Percentiles rank a stretch among this genome's conserved stretches.
Conservation (phyloP, 2,329 filamentous ascomycete genomes). For the Paecilomyces sp. region DNA sequence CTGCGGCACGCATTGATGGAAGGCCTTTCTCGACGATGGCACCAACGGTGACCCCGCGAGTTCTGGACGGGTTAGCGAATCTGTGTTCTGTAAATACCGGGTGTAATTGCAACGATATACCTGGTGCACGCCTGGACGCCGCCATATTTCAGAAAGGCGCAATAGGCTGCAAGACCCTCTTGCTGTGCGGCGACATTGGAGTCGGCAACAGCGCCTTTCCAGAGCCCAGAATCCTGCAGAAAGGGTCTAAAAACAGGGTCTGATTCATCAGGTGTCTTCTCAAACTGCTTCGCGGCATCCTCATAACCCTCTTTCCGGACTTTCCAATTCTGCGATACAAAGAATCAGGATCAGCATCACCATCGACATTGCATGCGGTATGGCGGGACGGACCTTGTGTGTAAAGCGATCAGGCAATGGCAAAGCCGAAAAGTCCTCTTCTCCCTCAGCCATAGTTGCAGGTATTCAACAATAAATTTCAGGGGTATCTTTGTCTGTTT, state of each 20-base stretch:
- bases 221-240: conserved; percentile 71
- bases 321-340: conserved; percentile 69
- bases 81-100: background rate
- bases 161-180: conserved; percentile 80
- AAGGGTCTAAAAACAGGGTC: conserved; percentile 85
- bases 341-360: conserved; percentile 17
- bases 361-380: background rate
- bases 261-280: conserved; percentile 73
- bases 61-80: conserved; percentile 39
- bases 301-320: conserved; percentile 93
- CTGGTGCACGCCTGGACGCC: conserved; percentile 70
- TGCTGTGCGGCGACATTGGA: conserved; percentile 96
- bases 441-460: conserved; percentile 33
- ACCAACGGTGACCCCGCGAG: conserved; percentile 65
- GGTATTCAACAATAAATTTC: background rate
- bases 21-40: conserved; percentile 89
- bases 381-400: conserved; percentile 28
- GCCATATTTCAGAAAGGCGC: conserved; percentile 86
- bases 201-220: conserved; percentile 88
- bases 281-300: conserved; percentile 81
- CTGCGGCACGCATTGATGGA: conserved; percentile 76
- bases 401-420: conserved; percentile 35
- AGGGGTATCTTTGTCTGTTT: background rate
- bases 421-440: conserved; percentile 37
- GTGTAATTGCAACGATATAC: conserved; percentile 27